Evolutionary conservation across 2,329 filamentous ascomycete genomes (phyloP).

Genomic region (Hansfordia pulvinata): DNA sequence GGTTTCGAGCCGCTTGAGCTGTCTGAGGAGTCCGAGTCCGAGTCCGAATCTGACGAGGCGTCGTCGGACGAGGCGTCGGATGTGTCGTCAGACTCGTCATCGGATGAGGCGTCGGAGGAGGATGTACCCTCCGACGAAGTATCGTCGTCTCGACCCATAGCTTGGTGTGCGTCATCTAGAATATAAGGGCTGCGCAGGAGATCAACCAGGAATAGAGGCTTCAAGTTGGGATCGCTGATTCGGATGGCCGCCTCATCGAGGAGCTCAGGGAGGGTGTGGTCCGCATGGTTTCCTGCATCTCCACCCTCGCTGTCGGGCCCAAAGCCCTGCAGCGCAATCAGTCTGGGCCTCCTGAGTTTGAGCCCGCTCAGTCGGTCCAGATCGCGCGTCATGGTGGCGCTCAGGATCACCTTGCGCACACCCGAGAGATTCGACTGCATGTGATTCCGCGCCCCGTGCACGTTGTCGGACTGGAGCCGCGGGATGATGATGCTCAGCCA

Average conservation of each 20-base stretch:
- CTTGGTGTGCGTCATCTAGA: conserved; percentile 10
- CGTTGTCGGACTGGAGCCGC: conserved; percentile 32
- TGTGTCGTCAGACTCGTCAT: conserved; percentile 19
- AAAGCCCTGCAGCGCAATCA: conserved; percentile 59
- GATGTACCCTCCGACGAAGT: conserved; percentile 13
- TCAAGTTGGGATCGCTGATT: conserved; percentile 54
- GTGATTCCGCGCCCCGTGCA: conserved; percentile 37
- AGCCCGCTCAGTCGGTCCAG: conserved; percentile 66
- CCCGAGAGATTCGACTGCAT: conserved; percentile 35
- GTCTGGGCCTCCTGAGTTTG: conserved; percentile 56
- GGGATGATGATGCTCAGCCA: conserved; percentile 68
- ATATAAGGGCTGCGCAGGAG: conserved; percentile 49
- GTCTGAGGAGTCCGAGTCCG: conserved; percentile 4
- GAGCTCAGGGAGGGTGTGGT: conserved; percentile 44
- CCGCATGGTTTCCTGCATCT: conserved; percentile 26
- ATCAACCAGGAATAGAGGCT: conserved; percentile 75
- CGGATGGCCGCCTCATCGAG: conserved; percentile 55
- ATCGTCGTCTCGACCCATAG: conserved; percentile 15
- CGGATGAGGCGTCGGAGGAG: conserved; percentile 7
- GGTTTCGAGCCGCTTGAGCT: conserved; percentile 2
- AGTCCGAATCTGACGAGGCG: conserved; percentile 13
- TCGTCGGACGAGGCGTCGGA: conserved; percentile 19
- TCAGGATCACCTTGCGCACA: conserved; percentile 73
- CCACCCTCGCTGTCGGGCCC: conserved; percentile 15
- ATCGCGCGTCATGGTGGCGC: conserved; percentile 84